phyloP scores from a whole-genome alignment of 345 rosid genomes.

The Lepidium didymum region DNA sequence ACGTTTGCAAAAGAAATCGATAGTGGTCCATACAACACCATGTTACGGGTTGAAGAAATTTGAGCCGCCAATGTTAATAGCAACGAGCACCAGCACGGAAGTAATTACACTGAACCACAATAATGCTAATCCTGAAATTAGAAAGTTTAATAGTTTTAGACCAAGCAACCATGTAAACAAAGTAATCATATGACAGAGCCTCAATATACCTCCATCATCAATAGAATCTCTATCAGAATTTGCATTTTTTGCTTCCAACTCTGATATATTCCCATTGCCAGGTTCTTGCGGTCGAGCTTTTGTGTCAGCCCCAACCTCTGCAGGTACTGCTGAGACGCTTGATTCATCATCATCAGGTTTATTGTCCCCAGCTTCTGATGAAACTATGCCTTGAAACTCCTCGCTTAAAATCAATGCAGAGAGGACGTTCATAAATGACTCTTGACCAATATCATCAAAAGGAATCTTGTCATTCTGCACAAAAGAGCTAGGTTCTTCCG shows the following conservation, averaged over 20 bases:
- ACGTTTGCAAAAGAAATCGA: constrained; percentile 28
- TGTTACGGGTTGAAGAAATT: constrained; percentile 84
- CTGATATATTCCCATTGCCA: constrained; percentile 14
- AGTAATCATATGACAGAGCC: constrained; percentile 6
- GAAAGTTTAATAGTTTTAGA: constrained; percentile 10
- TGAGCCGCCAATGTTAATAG: constrained; percentile 64
- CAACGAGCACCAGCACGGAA: constrained; percentile 57
- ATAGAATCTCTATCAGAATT: constrained; percentile 17
- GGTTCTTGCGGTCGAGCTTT: constrained; percentile 34
- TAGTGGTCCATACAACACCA: constrained; percentile 16
- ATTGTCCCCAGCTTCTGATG: constrained; percentile 67
- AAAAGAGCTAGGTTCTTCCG: constrained; percentile 43
- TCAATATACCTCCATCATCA: constrained; percentile 23
- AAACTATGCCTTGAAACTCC: constrained; percentile 95
- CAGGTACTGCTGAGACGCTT: constrained; percentile 24
- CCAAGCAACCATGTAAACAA: background rate
- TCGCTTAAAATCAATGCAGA: constrained; percentile 91
- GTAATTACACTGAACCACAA: constrained; percentile 72
- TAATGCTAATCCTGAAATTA: constrained; percentile 59
- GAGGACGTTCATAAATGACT: constrained; percentile 89
- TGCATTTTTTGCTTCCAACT: background rate
- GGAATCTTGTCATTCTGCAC: constrained; percentile 30
- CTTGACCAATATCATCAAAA: constrained; percentile 45
- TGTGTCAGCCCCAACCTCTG: constrained; percentile 32
- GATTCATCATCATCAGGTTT: constrained; percentile 41